These are phyloP conservation scores for Candida anutae DNA, from an alignment of 1,139 yeast species.

Conservation along the genomic window DNA sequence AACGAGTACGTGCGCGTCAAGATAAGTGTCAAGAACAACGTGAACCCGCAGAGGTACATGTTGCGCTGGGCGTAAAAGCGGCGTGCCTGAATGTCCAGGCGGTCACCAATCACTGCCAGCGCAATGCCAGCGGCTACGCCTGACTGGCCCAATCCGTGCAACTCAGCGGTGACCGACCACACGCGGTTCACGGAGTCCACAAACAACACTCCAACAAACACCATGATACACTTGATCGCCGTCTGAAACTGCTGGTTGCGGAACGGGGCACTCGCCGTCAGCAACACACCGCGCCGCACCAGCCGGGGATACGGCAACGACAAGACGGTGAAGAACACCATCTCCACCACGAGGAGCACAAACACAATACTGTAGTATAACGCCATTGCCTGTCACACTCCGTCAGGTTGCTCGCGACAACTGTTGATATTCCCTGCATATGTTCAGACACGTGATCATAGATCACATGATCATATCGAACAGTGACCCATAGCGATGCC, in stretches of 20 bases:
- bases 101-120: slow-evolving; percentile 35
- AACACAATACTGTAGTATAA: slow-evolving; percentile 72
- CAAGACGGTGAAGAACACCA: slow-evolving; percentile 71
- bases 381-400: slow-evolving; percentile 51
- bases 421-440: too few species aligned
- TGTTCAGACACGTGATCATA: too few species aligned
- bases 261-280: slow-evolving; percentile 61
- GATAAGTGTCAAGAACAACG: slow-evolving; percentile 80
- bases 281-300: slow-evolving; percentile 61
- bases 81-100: slow-evolving; percentile 81
- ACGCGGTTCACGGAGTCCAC: slow-evolving; percentile 86
- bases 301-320: slow-evolving; percentile 81
- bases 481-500: too few species aligned
- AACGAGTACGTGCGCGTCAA: slow-evolving; percentile 80
- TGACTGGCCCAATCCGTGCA: slow-evolving; percentile 18
- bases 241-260: slow-evolving; percentile 65
- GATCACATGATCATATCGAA: too few species aligned
- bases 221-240: slow-evolving; percentile 74
- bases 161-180: slow-evolving; percentile 59
- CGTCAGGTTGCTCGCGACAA: too few species aligned
- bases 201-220: slow-evolving; percentile 77
- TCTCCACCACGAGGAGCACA: slow-evolving; percentile 65
- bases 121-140: slow-evolving; percentile 12
- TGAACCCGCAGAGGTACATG: slow-evolving; percentile 93
- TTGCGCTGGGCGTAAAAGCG: slow-evolving; percentile 94